These are phyloP conservation scores for Coniferiporia weirii DNA, from an alignment of 1,284 basidiomycete species.

Conservation along the genomic window DNA sequence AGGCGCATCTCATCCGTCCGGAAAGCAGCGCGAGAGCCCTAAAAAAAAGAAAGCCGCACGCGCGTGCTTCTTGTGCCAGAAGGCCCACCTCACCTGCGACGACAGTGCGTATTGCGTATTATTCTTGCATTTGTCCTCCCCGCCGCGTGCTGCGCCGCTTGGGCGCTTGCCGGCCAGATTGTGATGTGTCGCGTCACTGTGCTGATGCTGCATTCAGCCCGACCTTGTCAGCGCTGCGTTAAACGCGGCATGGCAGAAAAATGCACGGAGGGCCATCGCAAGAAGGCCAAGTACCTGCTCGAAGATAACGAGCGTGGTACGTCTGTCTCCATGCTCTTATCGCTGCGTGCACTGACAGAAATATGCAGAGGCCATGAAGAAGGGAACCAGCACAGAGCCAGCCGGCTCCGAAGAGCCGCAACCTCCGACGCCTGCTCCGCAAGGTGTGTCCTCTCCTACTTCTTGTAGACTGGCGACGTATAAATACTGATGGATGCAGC, in stretches of 20 bases:
- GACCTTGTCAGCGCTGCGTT: conserved; percentile 91
- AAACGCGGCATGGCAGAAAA: conserved; percentile 88
- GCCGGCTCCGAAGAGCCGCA: conserved; percentile 5
- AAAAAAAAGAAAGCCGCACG: conserved; percentile 92
- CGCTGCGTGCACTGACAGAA: background rate
- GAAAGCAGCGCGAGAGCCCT: conserved; percentile 56
- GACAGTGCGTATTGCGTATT: conserved; percentile 61
- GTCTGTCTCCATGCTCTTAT: background rate
- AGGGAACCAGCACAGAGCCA: conserved; percentile 5
- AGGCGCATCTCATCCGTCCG: conserved; percentile 38
- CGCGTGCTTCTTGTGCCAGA: conserved; percentile 94
- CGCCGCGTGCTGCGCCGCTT: background rate
- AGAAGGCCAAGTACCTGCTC: conserved; percentile 96
- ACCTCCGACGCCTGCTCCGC: conserved; percentile 7
- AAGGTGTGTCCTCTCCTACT: conserved; percentile 3
- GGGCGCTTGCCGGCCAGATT: background rate
- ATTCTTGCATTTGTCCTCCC: background rate
- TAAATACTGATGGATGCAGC: conserved; percentile 2
- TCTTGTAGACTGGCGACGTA: background rate
- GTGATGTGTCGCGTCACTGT: conserved; percentile 18
- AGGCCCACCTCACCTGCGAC: conserved; percentile 95
- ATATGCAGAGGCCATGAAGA: conserved; percentile 17
- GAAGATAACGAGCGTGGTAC: conserved; percentile 87
- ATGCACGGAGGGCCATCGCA: conserved; percentile 92
- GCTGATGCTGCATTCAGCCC: conserved; percentile 47